Base-by-base conservation (phyloP, 2,329 filamentous ascomycete species). In the Epichloe gansuensis region DNA sequence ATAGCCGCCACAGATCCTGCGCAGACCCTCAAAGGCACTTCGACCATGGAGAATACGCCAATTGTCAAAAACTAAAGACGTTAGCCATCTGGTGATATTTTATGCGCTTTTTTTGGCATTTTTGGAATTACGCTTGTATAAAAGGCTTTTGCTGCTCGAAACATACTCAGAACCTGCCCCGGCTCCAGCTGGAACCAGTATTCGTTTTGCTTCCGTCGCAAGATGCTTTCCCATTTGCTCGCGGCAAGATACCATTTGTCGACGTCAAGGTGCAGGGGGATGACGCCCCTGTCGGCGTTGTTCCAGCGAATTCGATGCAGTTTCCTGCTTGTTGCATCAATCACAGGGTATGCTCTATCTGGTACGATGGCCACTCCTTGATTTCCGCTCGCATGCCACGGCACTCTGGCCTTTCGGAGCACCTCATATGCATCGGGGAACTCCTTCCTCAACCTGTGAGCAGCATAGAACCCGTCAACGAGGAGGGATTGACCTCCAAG, bases 31-130 rank as follows among this genome's bases (percentile, higher is more conserved):
- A 63, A 97, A 98, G 0, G 80, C 80, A 50, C 83, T 83, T 60
- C 93, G 76, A 1, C 91, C 93, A 67, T 98, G 93, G 60, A 97
- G 71, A 37, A 96, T 86, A 54, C 93, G 80, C 90, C 91, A 96
- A 63, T 98, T 97, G 65, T 98, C 88, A 67, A 98, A 96, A 46
- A 97, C 86, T 87, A 60, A 39, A 5, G 15, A 23, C 2, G 17
- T 37, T 21, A 48, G 46, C 39, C 21, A 39, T 1, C 2, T 34
- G 28, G 28, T 8, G 3, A n/a, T 17, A 41, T 34, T 31, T n/a
- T 6, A 8, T 43, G 23, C 4, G 8, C 15, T 49, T 13, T n/a
- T 43, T 12, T 25, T n/a, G 4, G 23, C 13, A 5, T 13, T 21
- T 21, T 13, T 3, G 7, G 15, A 11, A 21, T 31, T 31, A 8